These are phyloP conservation scores for Bertia moriformis DNA, from an alignment of 2,329 filamentous ascomycete species.

Conservation along the genomic window DNA sequence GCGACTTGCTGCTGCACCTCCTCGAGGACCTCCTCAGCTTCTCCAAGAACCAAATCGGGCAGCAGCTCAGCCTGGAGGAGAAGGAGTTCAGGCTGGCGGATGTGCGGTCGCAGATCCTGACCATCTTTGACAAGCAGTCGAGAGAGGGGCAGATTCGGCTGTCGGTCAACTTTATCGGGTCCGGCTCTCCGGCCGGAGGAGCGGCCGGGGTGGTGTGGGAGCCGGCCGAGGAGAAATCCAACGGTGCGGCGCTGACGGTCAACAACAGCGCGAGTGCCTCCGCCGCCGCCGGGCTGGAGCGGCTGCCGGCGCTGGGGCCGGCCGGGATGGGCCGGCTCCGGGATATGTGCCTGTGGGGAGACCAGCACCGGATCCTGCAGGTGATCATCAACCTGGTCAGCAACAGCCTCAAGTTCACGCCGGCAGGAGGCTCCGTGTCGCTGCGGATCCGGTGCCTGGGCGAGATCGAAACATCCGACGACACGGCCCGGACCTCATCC, in stretches of 20 bases:
- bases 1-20: constrained; percentile 69
- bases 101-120: constrained; percentile 65
- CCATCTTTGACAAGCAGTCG: constrained; percentile 83
- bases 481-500: constrained; percentile 33
- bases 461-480: constrained; percentile 29
- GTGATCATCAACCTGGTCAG: constrained; percentile 88
- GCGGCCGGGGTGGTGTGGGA: not conserved
- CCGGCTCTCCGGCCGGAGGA: constrained; percentile 16
- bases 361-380: constrained; percentile 78
- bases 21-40: constrained; percentile 83
- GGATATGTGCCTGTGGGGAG: constrained; percentile 84
- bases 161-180: constrained; percentile 53
- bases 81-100: constrained; percentile 77
- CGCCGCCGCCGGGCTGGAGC: constrained; percentile 15
- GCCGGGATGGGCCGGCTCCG: constrained; percentile 55
- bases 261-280: constrained; percentile 16
- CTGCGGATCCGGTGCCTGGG: constrained; percentile 63
- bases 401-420: constrained; percentile 85
- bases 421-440: constrained; percentile 58
- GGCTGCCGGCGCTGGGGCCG: constrained; percentile 45
- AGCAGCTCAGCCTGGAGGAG: constrained; percentile 68
- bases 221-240: constrained; percentile 7
- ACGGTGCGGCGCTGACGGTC: constrained; percentile 8
- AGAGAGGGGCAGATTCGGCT: constrained; percentile 66
- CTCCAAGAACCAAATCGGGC: constrained; percentile 86